A percentile compares a stretch with the other conserved stretches of the same genome.
Evolutionary conservation across 305 asterid genomes (phyloP).

Genomic region (Striga hermonthica): DNA sequence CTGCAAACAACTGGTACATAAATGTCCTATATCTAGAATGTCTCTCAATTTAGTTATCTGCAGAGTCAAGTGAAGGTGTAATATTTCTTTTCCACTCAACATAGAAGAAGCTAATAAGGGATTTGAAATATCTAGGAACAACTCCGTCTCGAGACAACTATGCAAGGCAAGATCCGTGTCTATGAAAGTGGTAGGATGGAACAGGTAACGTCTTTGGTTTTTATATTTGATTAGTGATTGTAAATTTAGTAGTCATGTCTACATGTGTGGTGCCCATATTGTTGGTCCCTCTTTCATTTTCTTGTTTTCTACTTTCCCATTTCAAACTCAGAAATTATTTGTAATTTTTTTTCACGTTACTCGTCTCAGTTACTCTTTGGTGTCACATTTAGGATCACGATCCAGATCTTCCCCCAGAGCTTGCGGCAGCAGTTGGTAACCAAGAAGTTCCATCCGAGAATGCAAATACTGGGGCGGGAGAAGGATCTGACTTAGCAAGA

Average conservation of each 20-base stretch:
- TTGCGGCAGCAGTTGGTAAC: constrained; percentile 86
- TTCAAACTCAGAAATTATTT: neutral
- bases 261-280: neutral
- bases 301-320: constrained; percentile 13
- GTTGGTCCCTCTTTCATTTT: neutral
- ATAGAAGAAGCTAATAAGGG: constrained; percentile 30
- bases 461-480: constrained; percentile 49
- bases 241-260: neutral
- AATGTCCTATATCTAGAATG: constrained; percentile 11
- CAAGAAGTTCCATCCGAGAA: constrained; percentile 61
- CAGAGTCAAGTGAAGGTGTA: constrained; percentile 1
- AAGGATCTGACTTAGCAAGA: constrained; percentile 60
- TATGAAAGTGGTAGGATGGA: constrained; percentile 94
- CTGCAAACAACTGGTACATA: constrained; percentile 86
- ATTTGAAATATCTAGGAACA: constrained; percentile 63
- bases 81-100: neutral
- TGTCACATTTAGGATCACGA: constrained; percentile 70
- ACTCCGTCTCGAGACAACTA: constrained; percentile 82
- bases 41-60: constrained; percentile 2
- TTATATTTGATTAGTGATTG: constrained; percentile 28
- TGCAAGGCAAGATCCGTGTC: constrained; percentile 95
- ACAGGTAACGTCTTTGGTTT: constrained; percentile 54
- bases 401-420: constrained; percentile 99
- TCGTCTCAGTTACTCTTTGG: constrained; percentile 27
- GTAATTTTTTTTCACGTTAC: neutral